A percentile compares a stretch with the other conserved stretches of the same genome.
Conservation (phyloP, 2,329 filamentous ascomycete species). For the Akanthomyces uredinophilus region DNA sequence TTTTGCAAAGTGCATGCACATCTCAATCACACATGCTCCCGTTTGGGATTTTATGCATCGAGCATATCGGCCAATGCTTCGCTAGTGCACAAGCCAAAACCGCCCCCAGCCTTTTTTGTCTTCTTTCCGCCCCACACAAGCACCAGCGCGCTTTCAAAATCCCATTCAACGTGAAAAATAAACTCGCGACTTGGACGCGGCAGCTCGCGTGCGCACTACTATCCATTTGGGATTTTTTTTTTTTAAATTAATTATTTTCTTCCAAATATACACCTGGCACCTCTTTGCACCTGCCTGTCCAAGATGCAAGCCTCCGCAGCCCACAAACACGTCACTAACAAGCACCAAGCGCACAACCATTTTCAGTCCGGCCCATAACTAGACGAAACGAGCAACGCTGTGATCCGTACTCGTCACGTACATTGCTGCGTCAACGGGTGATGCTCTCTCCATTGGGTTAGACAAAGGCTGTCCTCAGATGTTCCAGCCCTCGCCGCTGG, state of each 20-base stretch:
- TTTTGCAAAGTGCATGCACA: neutral
- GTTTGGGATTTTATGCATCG: neutral
- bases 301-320: neutral
- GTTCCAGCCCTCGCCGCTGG: no score
- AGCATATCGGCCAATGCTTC: neutral
- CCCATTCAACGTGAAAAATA: neutral
- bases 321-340: neutral
- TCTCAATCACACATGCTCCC: neutral
- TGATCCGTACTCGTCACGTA: no score
- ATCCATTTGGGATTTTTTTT: neutral
- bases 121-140: neutral
- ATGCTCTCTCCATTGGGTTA: no score
- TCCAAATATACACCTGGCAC: no score
- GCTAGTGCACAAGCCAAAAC: neutral
- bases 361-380: neutral
- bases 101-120: neutral
- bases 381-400: no score
- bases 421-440: no score
- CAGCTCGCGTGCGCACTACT: neutral
- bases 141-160: neutral
- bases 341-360: neutral
- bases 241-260: no score
- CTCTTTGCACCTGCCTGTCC: no score
- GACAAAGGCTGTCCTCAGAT: no score
- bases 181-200: conserved; percentile 8